Percentiles rank a stretch among this genome's conserved stretches.
These are phyloP conservation scores for Boletus semigastroideus DNA, from an alignment of 1,284 basidiomycete genomes.

Conservation along the genomic window DNA sequence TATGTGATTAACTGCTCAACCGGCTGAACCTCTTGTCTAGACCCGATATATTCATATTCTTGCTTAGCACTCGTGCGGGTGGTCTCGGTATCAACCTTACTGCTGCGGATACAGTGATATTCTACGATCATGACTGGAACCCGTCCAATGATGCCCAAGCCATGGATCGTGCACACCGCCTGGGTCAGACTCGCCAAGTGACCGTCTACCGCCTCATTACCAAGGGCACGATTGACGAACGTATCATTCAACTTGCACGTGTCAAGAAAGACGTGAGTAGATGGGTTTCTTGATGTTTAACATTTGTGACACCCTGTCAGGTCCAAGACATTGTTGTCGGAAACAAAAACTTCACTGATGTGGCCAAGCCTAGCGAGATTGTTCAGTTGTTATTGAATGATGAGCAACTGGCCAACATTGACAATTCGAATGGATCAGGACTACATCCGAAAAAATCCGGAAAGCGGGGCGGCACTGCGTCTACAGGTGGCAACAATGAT, in stretches of 20 bases:
- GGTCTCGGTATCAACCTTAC: slow-evolving; percentile 98
- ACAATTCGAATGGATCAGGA: slow-evolving; percentile 39
- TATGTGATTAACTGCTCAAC: slow-evolving; percentile 4
- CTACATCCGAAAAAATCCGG: slow-evolving; percentile 41
- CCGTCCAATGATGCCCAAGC: slow-evolving; percentile 99
- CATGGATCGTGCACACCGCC: slow-evolving; percentile 98
- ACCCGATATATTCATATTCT: slow-evolving; percentile 93
- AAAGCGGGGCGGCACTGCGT: slow-evolving; percentile 34
- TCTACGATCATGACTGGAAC: slow-evolving; percentile 99
- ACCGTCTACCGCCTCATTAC: slow-evolving; percentile 98
- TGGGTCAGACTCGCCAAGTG: slow-evolving; percentile 98
- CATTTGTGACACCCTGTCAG: slow-evolving; percentile 39
- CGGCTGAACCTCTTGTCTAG: slow-evolving; percentile 40
- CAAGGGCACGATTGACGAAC: slow-evolving; percentile 97
- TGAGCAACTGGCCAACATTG: slow-evolving; percentile 76
- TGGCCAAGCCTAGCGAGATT: slow-evolving; percentile 95
- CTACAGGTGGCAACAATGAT: slow-evolving; percentile 34
- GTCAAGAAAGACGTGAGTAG: slow-evolving; percentile 90
- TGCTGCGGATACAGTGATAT: slow-evolving; percentile 96
- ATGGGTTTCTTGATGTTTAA: background rate
- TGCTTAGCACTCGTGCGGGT: slow-evolving; percentile 95
- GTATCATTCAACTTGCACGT: slow-evolving; percentile 91
- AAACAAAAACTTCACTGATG: slow-evolving; percentile 90
- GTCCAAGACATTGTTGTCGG: slow-evolving; percentile 99
- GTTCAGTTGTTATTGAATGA: slow-evolving; percentile 95